These are phyloP conservation scores for Coccomyxa subellipsoidea DNA, from an alignment of 163 green algal genomes.

Conservation along the genomic window DNA sequence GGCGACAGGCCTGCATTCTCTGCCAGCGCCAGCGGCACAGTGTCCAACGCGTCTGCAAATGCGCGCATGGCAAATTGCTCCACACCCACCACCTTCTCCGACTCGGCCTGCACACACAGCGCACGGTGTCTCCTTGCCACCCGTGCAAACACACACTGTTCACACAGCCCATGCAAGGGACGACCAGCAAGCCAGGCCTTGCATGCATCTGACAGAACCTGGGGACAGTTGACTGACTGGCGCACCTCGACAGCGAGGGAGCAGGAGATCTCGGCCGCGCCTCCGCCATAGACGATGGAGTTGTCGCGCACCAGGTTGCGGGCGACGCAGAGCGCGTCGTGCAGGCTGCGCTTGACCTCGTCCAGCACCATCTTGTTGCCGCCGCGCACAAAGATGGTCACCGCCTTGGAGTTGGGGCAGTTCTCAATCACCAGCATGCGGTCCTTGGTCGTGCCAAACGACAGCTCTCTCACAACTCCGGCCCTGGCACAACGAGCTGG, in stretches of 20 bases:
- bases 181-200: too few species aligned
- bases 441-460: constrained; percentile 97
- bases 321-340: constrained; percentile 98
- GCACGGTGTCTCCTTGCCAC: not conserved
- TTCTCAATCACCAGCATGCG: constrained; percentile 94
- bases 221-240: too few species aligned
- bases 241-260: constrained; percentile 80
- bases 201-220: too few species aligned
- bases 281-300: constrained; percentile 95
- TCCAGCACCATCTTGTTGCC: constrained; percentile 92
- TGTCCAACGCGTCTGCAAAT: constrained; percentile 88
- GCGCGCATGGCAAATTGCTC: constrained; percentile 97
- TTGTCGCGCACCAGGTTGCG: constrained; percentile 97
- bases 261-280: constrained; percentile 89
- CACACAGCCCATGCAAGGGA: too few species aligned
- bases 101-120: constrained; percentile 10
- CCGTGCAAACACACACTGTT: not conserved
- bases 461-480: constrained; percentile 40
- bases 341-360: constrained; percentile 93
- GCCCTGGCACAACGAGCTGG: constrained; percentile 72
- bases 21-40: constrained; percentile 88
- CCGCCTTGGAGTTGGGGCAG: constrained; percentile 83
- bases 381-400: constrained; percentile 96
- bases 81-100: constrained; percentile 54
- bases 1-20: constrained; percentile 93